Conservation (phyloP, 192 early-diverging fungal species). For the Coemansia sp. region DNA sequence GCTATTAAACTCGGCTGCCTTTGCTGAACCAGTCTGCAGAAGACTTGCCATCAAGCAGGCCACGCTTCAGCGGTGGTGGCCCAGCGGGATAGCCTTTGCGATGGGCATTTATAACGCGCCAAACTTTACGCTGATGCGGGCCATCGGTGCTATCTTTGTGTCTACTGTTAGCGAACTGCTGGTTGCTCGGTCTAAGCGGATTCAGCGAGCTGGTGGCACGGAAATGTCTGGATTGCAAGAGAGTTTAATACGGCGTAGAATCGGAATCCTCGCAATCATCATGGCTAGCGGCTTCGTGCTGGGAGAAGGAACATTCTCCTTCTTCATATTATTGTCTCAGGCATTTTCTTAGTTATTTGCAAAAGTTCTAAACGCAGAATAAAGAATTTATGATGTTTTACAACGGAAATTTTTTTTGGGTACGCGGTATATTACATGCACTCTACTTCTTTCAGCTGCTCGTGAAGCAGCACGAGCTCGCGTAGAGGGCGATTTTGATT, state of each 20-base stretch:
- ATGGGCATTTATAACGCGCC: constrained; percentile 80
- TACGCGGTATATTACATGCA: too few species aligned
- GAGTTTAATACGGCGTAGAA: constrained; percentile 23
- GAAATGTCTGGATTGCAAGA: constrained; percentile 1
- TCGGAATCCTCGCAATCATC: constrained; percentile 65
- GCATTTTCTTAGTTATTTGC: constrained; percentile 20
- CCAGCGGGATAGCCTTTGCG: constrained; percentile 75
- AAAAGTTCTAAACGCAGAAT: too few species aligned
- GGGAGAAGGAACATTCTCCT: constrained; percentile 70
- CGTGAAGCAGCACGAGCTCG: too few species aligned
- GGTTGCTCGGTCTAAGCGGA: constrained; percentile 9
- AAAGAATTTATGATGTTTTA: too few species aligned
- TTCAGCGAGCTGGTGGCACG: not conserved
- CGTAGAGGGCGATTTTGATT: too few species aligned
- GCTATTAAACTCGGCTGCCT: constrained; percentile 1
- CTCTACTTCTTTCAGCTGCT: too few species aligned
- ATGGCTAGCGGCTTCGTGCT: constrained; percentile 73
- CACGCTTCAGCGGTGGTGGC: constrained; percentile 56
- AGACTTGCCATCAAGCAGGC: too few species aligned
- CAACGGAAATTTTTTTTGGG: too few species aligned
- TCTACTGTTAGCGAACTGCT: constrained; percentile 37
- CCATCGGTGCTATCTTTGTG: constrained; percentile 58
- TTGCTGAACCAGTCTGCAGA: not conserved
- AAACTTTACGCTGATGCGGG: constrained; percentile 69
- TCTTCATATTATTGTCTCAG: constrained; percentile 54